Conservation (phyloP, 106 monocot species). For the Apostasia ramifera region DNA sequence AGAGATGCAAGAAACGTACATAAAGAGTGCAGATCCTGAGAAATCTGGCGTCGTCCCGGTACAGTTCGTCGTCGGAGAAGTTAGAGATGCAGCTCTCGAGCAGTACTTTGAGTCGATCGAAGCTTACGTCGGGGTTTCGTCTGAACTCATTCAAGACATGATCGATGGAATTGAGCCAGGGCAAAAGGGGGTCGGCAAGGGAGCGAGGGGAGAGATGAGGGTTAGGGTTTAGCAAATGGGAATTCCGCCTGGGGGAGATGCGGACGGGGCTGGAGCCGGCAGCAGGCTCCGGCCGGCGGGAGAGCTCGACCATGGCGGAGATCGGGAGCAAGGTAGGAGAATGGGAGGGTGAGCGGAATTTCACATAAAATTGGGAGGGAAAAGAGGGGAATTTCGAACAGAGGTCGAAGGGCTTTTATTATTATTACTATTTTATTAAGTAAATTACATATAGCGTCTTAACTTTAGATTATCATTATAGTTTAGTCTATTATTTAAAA, state of each 20-base stretch:
- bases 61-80: slow-evolving; percentile 36
- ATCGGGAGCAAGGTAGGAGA: neutral
- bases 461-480: too few species aligned
- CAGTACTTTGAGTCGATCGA: slow-evolving; percentile 13
- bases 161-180: slow-evolving; percentile 26
- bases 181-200: slow-evolving; percentile 1
- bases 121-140: slow-evolving; percentile 10
- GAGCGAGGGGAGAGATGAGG: slow-evolving; percentile 3
- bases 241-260: neutral
- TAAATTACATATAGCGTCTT: too few species aligned
- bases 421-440: too few species aligned
- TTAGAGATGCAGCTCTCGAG: slow-evolving; percentile 51
- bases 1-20: slow-evolving; percentile 22
- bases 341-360: neutral
- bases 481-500: too few species aligned
- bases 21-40: slow-evolving; percentile 71
- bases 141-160: slow-evolving; percentile 30
- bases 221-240: neutral
- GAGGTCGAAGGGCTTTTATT: too few species aligned
- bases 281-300: neutral
- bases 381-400: too few species aligned
- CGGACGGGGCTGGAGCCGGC: neutral
- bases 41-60: slow-evolving; percentile 56
- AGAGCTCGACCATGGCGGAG: neutral
- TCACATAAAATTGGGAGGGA: too few species aligned